Evolutionary conservation across 768 basidiomycete genomes (phyloP).

Genomic region (Rhodotorula taiwanensis): DNA sequence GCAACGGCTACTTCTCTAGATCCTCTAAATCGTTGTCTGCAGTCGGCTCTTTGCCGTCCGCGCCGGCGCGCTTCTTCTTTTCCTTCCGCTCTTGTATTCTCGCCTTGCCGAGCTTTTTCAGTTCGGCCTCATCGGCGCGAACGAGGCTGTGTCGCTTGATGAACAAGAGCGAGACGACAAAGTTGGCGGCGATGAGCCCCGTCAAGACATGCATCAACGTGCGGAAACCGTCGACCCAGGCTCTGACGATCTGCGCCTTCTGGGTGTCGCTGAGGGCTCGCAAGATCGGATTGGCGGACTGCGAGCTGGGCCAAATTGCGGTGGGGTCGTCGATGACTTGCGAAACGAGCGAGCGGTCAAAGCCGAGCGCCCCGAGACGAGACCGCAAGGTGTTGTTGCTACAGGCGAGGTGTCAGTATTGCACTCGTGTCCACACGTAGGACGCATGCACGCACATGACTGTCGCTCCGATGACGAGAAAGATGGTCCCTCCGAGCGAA

Average conservation of each 20-base stretch:
- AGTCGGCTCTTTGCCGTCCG: too few relatives aligned
- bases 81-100: slow-evolving; percentile 12
- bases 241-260: slow-evolving; percentile 51
- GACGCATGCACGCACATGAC: slow-evolving; percentile 50
- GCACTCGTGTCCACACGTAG: slow-evolving; percentile 46
- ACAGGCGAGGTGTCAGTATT: slow-evolving; percentile 44
- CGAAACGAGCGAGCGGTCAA: slow-evolving; percentile 1
- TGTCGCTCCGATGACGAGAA: slow-evolving; percentile 58
- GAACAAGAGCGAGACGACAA: slow-evolving; percentile 45
- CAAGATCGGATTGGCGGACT: slow-evolving; percentile 4
- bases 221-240: slow-evolving; percentile 57
- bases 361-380: slow-evolving; percentile 14
- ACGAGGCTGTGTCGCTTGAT: slow-evolving; percentile 13
- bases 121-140: slow-evolving; percentile 25
- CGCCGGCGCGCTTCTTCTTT: slow-evolving; percentile 12
- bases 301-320: slow-evolving; percentile 43
- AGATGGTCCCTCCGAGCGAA: slow-evolving; percentile 62
- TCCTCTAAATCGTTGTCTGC: too few relatives aligned
- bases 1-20: too few relatives aligned
- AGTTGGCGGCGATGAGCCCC: slow-evolving; percentile 53
- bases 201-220: slow-evolving; percentile 60
- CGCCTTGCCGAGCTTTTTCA: slow-evolving; percentile 27
- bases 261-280: slow-evolving; percentile 47
- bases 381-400: slow-evolving; percentile 47
- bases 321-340: slow-evolving; percentile 51